Percentiles rank a stretch among this genome's conserved stretches.
Evolutionary conservation across 1,139 yeast genomes (phyloP).

Genomic region (Protomyces arabidopsidicola): DNA sequence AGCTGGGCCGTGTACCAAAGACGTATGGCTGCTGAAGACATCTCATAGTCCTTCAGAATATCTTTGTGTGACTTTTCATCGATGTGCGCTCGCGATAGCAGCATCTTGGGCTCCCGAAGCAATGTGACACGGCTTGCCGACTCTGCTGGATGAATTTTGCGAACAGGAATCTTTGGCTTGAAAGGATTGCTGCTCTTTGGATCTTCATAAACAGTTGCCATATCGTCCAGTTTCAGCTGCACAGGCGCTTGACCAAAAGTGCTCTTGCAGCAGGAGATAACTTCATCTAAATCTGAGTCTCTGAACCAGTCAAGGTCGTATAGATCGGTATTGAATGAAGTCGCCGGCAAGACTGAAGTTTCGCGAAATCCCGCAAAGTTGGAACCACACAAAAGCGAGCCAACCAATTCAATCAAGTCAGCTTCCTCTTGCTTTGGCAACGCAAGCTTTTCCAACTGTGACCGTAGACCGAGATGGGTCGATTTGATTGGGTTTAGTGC

Average conservation of each 20-base stretch:
- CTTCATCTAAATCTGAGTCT: neutral
- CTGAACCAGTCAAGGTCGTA: neutral
- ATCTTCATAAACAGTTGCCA: neutral
- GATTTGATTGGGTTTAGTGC: neutral
- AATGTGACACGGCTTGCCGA: neutral
- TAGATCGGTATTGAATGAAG: neutral
- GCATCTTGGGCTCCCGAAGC: neutral
- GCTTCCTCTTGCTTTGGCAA: neutral
- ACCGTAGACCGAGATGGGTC: neutral
- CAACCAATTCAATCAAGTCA: neutral
- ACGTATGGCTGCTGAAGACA: neutral
- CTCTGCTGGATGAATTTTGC: neutral
- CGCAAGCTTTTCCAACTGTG: neutral
- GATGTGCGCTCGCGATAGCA: neutral
- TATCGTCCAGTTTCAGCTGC: neutral
- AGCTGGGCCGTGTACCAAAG: neutral
- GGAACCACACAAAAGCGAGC: neutral
- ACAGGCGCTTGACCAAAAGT: neutral
- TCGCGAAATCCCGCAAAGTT: neutral
- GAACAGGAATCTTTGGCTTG: neutral
- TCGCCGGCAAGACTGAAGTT: neutral
- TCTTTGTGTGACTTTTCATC: neutral
- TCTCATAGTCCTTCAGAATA: neutral
- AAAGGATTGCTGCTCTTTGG: neutral
- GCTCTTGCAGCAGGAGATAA: neutral